These are phyloP conservation scores for Naegleria fowleri DNA, from an alignment of 208 protist genomes.

Conservation along the genomic window DNA sequence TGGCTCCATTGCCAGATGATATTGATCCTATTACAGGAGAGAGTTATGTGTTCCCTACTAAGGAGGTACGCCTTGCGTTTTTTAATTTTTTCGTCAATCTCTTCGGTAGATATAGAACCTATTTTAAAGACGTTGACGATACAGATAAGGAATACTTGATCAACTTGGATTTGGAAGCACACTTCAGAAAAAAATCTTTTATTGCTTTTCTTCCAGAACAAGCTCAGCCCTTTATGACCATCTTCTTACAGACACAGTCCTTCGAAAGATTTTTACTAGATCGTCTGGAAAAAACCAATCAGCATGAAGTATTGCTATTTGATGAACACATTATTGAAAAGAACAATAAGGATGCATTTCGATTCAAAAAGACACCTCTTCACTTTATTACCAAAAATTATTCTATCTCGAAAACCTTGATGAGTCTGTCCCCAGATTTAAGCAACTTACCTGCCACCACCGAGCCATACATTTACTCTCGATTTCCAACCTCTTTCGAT, in stretches of 20 bases:
- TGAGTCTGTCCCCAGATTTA: background rate
- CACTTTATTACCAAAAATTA: constrained; percentile 5
- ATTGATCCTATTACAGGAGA: background rate
- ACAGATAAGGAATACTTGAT: background rate
- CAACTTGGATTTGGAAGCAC: background rate
- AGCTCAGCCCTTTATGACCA: constrained; percentile 26
- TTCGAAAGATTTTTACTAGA: constrained; percentile 44
- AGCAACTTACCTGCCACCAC: background rate
- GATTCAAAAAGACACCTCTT: background rate
- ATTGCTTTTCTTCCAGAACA: background rate
- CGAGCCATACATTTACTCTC: background rate
- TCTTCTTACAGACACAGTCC: constrained; percentile 36
- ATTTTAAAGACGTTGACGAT: background rate
- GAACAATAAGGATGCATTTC: background rate
- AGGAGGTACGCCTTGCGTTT: constrained; percentile 8
- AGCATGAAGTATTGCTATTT: constrained; percentile 38
- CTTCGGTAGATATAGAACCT: background rate
- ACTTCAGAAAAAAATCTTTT: constrained; percentile 3
- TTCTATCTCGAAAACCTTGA: background rate
- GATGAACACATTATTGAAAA: constrained; percentile 40
- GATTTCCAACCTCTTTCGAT: constrained; percentile 11
- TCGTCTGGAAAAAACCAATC: constrained; percentile 25
- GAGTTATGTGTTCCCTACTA: background rate
- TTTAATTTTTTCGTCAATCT: constrained; percentile 19
- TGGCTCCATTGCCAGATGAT: constrained; percentile 19